Base-by-base conservation (phyloP, 2,329 filamentous ascomycete genomes). In the Aspergillus chevalieri region DNA sequence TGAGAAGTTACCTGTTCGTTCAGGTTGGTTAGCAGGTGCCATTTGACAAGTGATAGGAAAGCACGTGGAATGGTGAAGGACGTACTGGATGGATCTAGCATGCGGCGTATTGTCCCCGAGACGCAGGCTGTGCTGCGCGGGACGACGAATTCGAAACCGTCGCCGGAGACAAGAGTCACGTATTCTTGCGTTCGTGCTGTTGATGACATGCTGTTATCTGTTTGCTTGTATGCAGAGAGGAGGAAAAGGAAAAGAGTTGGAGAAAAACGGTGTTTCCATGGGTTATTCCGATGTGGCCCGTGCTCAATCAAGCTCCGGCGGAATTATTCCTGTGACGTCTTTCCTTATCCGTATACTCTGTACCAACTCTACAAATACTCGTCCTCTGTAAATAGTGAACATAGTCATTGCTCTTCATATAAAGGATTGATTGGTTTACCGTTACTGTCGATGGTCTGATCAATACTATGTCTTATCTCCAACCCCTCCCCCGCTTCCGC, bases 101-200 rank as follows among this genome's bases (percentile, higher is more conserved):
- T 85, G 54, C 80, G 76, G 55, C 78, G 78, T 59, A 86, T 80
- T 2, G 81, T 80, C 42, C 77, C 79, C 4, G 81, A 82, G 49
- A 84, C 73, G 59, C 74, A 79, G 36, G 82, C 83, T 4, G 80
- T 77, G 26, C 76, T 81, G 56, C 82, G 78, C 19, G 79, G 74
- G 39, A 86, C 66, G 53, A 84, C 74, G 65, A 84, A 86, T 54
- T 84, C 80, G 62, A 80, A 86, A 46, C 77, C 81, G 62, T 86
- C 83, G 49, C 74, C 77, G 1, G 82, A 85, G 19, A 84, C 74
- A 5, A 86, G 72, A 1, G 83, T 85, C 47, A 86, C 81, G 60
- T 78, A 85, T 52, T 82, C 77, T 3, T 76, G 61, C 15, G 58
- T 55, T 21, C 57, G 49, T 46, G 48, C 26, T 48, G 54, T 39